Conservation (phyloP, 1,139 yeast genomes). For the Pichia sp. region DNA sequence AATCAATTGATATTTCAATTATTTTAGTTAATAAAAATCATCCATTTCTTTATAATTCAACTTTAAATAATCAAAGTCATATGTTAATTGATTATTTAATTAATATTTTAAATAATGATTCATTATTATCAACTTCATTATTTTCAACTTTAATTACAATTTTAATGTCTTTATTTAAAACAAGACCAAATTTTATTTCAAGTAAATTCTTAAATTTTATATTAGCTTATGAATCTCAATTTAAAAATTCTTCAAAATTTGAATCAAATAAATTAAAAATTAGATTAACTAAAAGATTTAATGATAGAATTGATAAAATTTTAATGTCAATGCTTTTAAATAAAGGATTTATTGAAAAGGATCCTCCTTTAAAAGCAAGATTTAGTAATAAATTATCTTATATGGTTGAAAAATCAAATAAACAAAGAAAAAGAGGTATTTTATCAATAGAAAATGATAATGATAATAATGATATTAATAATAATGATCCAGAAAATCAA, state of each 20-base stretch:
- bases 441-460: constrained; percentile 21
- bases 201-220: constrained; percentile 39
- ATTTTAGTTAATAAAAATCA: constrained; percentile 58
- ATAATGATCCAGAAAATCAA: constrained; percentile 21
- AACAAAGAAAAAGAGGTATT: constrained; percentile 27
- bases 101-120: constrained; percentile 47
- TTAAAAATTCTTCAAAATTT: constrained; percentile 27
- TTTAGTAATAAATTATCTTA: constrained; percentile 29
- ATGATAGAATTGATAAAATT: constrained; percentile 38
- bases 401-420: constrained; percentile 24
- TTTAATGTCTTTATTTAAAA: constrained; percentile 46
- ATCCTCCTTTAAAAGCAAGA: constrained; percentile 27
- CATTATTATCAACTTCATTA: constrained; percentile 47
- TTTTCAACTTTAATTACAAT: constrained; percentile 52
- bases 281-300: constrained; percentile 40
- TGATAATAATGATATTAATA: constrained; percentile 16
- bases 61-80: constrained; percentile 66
- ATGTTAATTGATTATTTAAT: constrained; percentile 63
- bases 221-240: constrained; percentile 30
- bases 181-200: constrained; percentile 48
- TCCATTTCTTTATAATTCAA: constrained; percentile 51
- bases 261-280: constrained; percentile 33
- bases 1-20: constrained; percentile 44
- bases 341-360: constrained; percentile 40
- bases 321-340: constrained; percentile 28